phyloP scores from a whole-genome alignment of 1,139 yeast genomes.

The Tardiomyces digboiensis region DNA sequence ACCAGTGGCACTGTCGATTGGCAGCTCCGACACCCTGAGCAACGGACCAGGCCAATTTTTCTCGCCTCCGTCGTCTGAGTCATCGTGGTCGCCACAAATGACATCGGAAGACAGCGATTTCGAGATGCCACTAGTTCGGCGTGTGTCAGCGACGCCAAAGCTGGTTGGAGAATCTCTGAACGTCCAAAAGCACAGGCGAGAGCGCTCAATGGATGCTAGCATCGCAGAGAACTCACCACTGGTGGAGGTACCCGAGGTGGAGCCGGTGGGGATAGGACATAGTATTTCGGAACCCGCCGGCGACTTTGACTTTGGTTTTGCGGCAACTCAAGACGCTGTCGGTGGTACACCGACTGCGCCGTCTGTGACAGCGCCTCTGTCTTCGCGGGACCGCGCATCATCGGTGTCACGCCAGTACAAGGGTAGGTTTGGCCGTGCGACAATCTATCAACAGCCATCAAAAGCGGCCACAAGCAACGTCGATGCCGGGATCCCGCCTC shows the following conservation, averaged over 20 bases:
- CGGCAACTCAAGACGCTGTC: background rate
- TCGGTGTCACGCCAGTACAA: background rate
- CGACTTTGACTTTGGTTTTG: background rate
- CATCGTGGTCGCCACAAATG: conserved; percentile 9
- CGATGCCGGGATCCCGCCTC: conserved; percentile 21
- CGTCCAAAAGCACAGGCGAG: background rate
- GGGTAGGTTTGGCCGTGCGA: conserved; percentile 7
- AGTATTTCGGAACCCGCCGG: background rate
- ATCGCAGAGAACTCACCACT: conserved; percentile 1
- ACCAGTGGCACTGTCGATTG: background rate
- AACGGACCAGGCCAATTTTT: conserved; percentile 2
- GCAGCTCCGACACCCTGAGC: conserved; percentile 2
- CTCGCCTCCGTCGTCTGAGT: conserved; percentile 7
- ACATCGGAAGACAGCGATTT: conserved; percentile 6
- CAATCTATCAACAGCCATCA: conserved; percentile 4
- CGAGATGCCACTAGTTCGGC: conserved; percentile 2
- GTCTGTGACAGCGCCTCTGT: conserved; percentile 3
- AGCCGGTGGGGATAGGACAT: background rate
- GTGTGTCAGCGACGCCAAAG: background rate
- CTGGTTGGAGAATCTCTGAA: background rate
- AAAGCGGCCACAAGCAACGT: conserved; percentile 5
- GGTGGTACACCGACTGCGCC: background rate
- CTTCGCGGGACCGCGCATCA: conserved; percentile 3
- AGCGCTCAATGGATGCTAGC: background rate
- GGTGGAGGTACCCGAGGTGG: background rate